Percentiles rank a stretch among this genome's conserved stretches.
These are phyloP conservation scores for Epichloe scottii DNA, from an alignment of 2,329 filamentous ascomycete genomes.

Conservation along the genomic window DNA sequence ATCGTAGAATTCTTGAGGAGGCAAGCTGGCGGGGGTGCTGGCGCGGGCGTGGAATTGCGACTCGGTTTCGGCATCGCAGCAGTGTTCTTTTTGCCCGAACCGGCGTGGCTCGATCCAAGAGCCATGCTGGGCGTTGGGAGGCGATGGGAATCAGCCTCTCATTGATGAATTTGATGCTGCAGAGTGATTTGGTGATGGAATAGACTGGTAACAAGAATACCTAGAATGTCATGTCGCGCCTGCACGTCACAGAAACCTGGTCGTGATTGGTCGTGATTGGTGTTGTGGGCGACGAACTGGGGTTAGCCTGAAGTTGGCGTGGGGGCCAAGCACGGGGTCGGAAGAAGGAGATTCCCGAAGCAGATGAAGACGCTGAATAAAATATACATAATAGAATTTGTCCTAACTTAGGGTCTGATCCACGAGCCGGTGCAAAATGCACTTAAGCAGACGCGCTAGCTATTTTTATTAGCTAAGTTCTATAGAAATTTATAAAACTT, in stretches of 20 bases:
- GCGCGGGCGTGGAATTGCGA: slow-evolving; percentile 61
- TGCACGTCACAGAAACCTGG: slow-evolving; percentile 1
- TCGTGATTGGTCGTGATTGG: neutral
- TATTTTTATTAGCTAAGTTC: no score
- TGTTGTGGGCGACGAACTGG: neutral
- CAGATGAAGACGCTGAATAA: no score
- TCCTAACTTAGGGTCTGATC: no score
- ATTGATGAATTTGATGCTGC: slow-evolving; percentile 6
- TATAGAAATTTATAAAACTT: no score
- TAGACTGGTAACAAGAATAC: neutral
- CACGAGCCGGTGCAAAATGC: no score
- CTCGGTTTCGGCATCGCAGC: slow-evolving; percentile 55
- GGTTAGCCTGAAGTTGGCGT: neutral
- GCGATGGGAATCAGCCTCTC: slow-evolving; percentile 3
- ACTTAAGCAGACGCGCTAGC: no score
- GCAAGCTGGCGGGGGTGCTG: slow-evolving; percentile 36
- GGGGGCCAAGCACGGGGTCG: neutral
- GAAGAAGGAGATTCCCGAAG: neutral
- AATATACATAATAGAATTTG: no score
- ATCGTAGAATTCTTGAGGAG: slow-evolving; percentile 41
- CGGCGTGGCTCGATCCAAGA: slow-evolving; percentile 45
- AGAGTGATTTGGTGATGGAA: slow-evolving; percentile 1
- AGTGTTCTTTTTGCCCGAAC: slow-evolving; percentile 51
- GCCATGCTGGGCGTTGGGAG: slow-evolving; percentile 32
- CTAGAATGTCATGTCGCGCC: neutral